phyloP scores from a whole-genome alignment of 2,329 filamentous ascomycete genomes.

The Curvularia hawaiiensis region DNA sequence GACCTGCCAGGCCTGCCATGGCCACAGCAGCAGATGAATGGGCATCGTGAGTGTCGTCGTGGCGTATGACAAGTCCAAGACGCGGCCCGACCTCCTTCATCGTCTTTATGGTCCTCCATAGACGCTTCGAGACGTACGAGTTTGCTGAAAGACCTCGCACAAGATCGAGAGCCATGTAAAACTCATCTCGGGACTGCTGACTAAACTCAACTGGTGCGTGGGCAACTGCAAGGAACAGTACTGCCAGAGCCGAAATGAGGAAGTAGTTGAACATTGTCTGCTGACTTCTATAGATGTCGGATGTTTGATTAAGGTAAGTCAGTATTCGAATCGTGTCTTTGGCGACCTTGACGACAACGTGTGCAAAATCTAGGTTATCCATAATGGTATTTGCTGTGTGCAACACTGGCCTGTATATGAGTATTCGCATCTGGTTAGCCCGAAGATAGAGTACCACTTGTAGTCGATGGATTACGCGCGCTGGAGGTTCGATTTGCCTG shows the following conservation, averaged over 20 bases:
- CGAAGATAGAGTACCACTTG: conserved; percentile 85
- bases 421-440: conserved; percentile 87
- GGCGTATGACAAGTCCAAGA: conserved; percentile 63
- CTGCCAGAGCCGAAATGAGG: conserved; percentile 73
- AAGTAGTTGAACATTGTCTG: conserved; percentile 85
- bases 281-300: conserved; percentile 71
- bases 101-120: conserved; percentile 74
- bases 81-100: conserved; percentile 74
- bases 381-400: conserved; percentile 85
- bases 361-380: conserved; percentile 73
- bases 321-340: conserved; percentile 78
- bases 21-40: conserved; percentile 67
- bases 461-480: conserved; percentile 72
- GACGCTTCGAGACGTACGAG: conserved; percentile 71
- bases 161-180: conserved; percentile 77
- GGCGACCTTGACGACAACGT: conserved; percentile 74
- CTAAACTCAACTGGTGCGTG: conserved; percentile 77
- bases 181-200: conserved; percentile 71
- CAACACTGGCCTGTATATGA: conserved; percentile 85
- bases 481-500: conserved; percentile 51
- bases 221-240: conserved; percentile 76
- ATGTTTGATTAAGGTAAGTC: conserved; percentile 71
- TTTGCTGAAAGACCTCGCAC: conserved; percentile 74
- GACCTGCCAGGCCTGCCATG: conserved; percentile 69
- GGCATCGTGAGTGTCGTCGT: conserved; percentile 56